A percentile compares a stretch with the other conserved stretches of the same genome.
Evolutionary conservation across 306 rosid genomes (phyloP).

Genomic region (Trichosanthes truncata): DNA sequence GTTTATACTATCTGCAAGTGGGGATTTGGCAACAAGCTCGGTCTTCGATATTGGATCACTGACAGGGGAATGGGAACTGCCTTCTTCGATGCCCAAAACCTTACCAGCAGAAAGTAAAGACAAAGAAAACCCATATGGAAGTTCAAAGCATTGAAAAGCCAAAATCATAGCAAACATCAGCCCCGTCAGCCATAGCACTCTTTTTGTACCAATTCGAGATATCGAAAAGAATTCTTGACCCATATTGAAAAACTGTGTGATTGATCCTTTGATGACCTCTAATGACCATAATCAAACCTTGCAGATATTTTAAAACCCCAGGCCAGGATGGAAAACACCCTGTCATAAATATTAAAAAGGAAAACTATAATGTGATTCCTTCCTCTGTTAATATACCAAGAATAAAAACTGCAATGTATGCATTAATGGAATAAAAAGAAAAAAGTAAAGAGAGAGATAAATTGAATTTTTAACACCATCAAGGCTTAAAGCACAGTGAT

Average conservation of each 20-base stretch:
- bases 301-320: slow-evolving; percentile 17
- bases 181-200: slow-evolving; percentile 41
- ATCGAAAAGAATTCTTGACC: slow-evolving; percentile 31
- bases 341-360: neutral
- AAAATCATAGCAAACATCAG: slow-evolving; percentile 40
- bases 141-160: slow-evolving; percentile 38
- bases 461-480: neutral
- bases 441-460: neutral
- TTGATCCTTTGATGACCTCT: slow-evolving; percentile 15
- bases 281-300: slow-evolving; percentile 32
- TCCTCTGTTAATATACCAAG: neutral
- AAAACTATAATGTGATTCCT: neutral
- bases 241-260: slow-evolving; percentile 32
- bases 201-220: slow-evolving; percentile 36
- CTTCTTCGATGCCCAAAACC: slow-evolving; percentile 13
- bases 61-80: slow-evolving; percentile 16
- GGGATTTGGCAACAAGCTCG: slow-evolving; percentile 7
- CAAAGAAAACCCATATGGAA: slow-evolving; percentile 31
- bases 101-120: slow-evolving; percentile 26
- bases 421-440: neutral
- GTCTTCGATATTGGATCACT: slow-evolving; percentile 19
- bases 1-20: slow-evolving; percentile 22
- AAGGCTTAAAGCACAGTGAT: neutral
- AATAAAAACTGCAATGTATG: neutral
- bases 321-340: slow-evolving; percentile 13